Percentiles rank a stretch among this genome's conserved stretches.
Evolutionary conservation across 495 filamentous ascomycete genomes (phyloP).

Genomic region (Penicillium turbatum): DNA sequence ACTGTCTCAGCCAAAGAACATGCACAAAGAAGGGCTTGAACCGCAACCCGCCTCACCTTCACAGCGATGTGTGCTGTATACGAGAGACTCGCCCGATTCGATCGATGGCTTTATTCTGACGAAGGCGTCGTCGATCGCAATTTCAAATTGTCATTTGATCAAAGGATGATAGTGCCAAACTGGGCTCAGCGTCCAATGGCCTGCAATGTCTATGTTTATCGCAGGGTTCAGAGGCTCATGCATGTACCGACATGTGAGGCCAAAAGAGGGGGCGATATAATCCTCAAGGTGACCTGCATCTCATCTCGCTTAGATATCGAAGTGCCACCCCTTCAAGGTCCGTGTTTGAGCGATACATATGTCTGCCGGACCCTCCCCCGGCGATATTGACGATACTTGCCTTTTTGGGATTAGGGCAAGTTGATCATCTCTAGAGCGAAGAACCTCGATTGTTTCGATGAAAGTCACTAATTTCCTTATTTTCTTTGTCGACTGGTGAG

Average conservation of each 20-base stretch:
- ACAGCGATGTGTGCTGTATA: not conserved
- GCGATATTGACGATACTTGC: not conserved
- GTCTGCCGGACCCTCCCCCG: constrained; percentile 3
- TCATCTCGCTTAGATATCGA: not conserved
- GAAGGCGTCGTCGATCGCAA: not conserved
- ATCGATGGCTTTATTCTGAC: not conserved
- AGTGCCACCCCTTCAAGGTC: not conserved
- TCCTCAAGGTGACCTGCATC: not conserved
- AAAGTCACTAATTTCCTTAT: not conserved
- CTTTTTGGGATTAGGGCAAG: too few species aligned
- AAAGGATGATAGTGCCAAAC: not conserved
- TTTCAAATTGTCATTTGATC: not conserved
- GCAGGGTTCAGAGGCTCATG: not conserved
- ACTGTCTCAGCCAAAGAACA: not conserved
- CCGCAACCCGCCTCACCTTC: not conserved
- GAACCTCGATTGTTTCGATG: too few species aligned
- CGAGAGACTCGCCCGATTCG: not conserved
- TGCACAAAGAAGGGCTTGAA: not conserved
- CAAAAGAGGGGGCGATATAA: not conserved
- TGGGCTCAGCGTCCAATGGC: not conserved
- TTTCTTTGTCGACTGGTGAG: not conserved
- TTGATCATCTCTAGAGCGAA: too few species aligned
- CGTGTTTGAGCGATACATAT: not conserved
- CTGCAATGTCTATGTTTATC: not conserved
- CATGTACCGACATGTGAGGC: not conserved